Evolutionary conservation across 2,329 filamentous ascomycete genomes (phyloP), one percentile per base, ranked within the genome.

Genomic region (Trichoderma afroharzianum): DNA sequence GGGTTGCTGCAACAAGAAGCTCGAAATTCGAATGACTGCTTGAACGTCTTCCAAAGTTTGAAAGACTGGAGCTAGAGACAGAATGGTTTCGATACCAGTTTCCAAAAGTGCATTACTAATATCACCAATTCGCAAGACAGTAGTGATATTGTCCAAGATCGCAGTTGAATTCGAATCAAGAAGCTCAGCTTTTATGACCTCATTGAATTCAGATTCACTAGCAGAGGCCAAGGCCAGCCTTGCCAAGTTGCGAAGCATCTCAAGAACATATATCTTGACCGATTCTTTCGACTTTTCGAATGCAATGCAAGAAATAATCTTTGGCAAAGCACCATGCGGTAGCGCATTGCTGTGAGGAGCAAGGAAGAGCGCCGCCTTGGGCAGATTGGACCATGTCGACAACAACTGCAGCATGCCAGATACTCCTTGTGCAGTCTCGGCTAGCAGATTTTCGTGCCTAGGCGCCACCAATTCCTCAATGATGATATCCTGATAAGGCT

Each of bases 381-480:
- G 85, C 26, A 91, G 86, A 71, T 88, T 87, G 4, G 93, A 91
- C 93, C 95, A 97, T 1, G 92, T 92, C 4, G 89, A 90, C 74
- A 99, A 90, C 6, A 99, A 85, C 73, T 91, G 91, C 73, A 98
- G 87, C 53, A 94, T 88, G 18, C 91, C 93, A 3, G 96, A 98
- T 8, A 98, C 86, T 15, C 94, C 93, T 78, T 99, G 95, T 0
- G 94, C 92, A 57, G 93, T 97, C 82, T 99, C 96, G 6, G 88
- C 85, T 0, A 94, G 89, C 68, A 99, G 88, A 71, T 92, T 93
- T 3, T 91, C 88, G 21, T 98, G 84, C 74, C 94, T 88, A 21
- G 93, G 93, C 66, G 88, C 89, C 59, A 99, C 86, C 30, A 97
- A 83, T 77, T 97, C 91, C 32, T 88, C 83, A 68, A 96, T 88